Percentiles rank a stretch among this genome's conserved stretches.
phyloP scores from a whole-genome alignment of 2,329 filamentous ascomycete species.

The Neoarthrinium moseri region DNA sequence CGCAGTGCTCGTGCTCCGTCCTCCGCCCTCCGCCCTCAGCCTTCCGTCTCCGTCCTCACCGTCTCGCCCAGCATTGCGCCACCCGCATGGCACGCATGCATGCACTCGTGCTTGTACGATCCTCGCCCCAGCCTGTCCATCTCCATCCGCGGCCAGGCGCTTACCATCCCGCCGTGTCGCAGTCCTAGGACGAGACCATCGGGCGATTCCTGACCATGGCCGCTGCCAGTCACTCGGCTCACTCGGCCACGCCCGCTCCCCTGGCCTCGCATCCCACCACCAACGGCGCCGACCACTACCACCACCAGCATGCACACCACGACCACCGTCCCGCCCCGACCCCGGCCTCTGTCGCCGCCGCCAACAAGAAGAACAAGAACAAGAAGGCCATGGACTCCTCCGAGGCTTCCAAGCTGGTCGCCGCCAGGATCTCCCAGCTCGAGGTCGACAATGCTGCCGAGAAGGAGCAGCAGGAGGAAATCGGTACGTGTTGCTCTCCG shows the following conservation, averaged over 20 bases:
- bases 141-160: slow-evolving; percentile 14
- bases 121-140: slow-evolving; percentile 10
- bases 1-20: background rate
- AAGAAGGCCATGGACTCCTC: slow-evolving; percentile 84
- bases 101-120: slow-evolving; percentile 5
- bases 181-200: slow-evolving; percentile 7
- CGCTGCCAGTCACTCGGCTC: slow-evolving; percentile 31
- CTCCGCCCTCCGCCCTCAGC: too few species aligned
- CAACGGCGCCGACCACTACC: slow-evolving; percentile 23
- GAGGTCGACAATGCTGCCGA: slow-evolving; percentile 91
- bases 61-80: background rate
- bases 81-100: background rate
- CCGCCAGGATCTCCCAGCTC: slow-evolving; percentile 91
- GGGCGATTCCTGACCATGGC: slow-evolving; percentile 28
- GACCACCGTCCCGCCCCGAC: slow-evolving; percentile 41
- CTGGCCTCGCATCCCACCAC: slow-evolving; percentile 28
- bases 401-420: slow-evolving; percentile 87
- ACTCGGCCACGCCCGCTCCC: slow-evolving; percentile 28
- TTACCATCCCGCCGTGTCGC: slow-evolving; percentile 8
- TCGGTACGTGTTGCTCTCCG: slow-evolving; percentile 72
- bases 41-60: too few species aligned
- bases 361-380: slow-evolving; percentile 75
- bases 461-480: slow-evolving; percentile 94
- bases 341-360: slow-evolving; percentile 46
- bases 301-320: slow-evolving; percentile 29